Evolutionary conservation across 179 eudicot species (phyloP), one percentile per base, ranked within the genome.

Genomic region (Camellia oleifera): DNA sequence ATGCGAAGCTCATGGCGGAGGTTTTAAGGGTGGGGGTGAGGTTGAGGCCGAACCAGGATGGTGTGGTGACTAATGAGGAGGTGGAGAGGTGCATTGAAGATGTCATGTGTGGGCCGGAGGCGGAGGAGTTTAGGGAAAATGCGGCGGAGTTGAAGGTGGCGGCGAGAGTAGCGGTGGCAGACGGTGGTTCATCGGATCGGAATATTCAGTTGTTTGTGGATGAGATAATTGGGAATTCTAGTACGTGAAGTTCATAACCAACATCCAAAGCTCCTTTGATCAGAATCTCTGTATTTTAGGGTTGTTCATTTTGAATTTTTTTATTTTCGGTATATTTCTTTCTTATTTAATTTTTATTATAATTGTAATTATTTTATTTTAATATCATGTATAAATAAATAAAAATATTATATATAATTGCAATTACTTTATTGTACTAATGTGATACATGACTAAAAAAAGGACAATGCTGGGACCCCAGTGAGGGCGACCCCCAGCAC

Each of bases 1-100:
- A 90, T 70, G 92, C 91, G 3, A 91, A 90, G 89, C 84, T 86
- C 8, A 23, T 90, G 74, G 76, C 72, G 0, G 92, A 91, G 45
- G 84, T 88, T 8, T 89, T 83, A 26, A 68, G 72, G 20, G 58
- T 88, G 12, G 96, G 96, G 56, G 65, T 90, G 11, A 79, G 87
- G 46, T 2, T 86, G 57, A 50, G 83, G 5, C 57, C 77, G 14
- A 79, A 81, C 23, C 20, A 83, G 13, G 81, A 82, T 69, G 82
- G 78, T 6, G 85, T 72, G 4, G 4, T 78, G 20, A 45, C 56
- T 0, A 52, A 79, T n/a, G 90, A 84, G 44, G 89, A 81, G 53
- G 82, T 91, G 17, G 83, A 20, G 65, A 76, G 80, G 64, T 88
- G 92, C 63, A 81, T 90, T 32, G 78, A 73, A 45, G 88, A 84